These are phyloP conservation scores for Agrocybe pediades DNA, from an alignment of 768 basidiomycete genomes.

Conservation along the genomic window DNA sequence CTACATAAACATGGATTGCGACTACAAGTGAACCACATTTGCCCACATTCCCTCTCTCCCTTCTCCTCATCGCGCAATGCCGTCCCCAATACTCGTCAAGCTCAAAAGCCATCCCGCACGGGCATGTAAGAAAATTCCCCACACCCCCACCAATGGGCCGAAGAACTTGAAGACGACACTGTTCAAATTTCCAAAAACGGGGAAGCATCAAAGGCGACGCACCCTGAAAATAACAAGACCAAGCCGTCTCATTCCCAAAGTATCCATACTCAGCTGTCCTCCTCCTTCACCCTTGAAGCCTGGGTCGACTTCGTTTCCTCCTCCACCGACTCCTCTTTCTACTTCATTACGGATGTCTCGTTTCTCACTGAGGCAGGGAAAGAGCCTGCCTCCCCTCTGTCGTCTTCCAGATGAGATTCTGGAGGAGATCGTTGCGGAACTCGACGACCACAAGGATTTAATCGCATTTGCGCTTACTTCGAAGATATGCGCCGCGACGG, in stretches of 20 bases:
- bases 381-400: constrained; percentile 28
- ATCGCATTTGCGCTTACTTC: constrained; percentile 47
- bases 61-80: neutral
- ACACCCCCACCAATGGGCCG: neutral
- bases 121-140: neutral
- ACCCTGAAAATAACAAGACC: constrained; percentile 13
- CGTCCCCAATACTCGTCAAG: neutral
- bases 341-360: constrained; percentile 20
- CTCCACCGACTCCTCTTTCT: constrained; percentile 12
- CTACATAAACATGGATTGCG: neutral
- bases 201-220: constrained; percentile 6
- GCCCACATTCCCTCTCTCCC: neutral
- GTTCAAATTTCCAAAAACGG: constrained; percentile 20
- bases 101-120: neutral
- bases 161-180: constrained; percentile 16
- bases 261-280: constrained; percentile 9
- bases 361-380: constrained; percentile 19
- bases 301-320: constrained; percentile 8
- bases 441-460: constrained; percentile 42
- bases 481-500: constrained; percentile 33
- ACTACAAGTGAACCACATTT: no score
- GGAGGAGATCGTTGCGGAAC: constrained; percentile 46
- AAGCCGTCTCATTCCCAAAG: constrained; percentile 19
- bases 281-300: constrained; percentile 17
- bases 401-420: constrained; percentile 48